Evolutionary conservation across 768 basidiomycete genomes (phyloP).

Genomic region (Suillus cothurnatus): DNA sequence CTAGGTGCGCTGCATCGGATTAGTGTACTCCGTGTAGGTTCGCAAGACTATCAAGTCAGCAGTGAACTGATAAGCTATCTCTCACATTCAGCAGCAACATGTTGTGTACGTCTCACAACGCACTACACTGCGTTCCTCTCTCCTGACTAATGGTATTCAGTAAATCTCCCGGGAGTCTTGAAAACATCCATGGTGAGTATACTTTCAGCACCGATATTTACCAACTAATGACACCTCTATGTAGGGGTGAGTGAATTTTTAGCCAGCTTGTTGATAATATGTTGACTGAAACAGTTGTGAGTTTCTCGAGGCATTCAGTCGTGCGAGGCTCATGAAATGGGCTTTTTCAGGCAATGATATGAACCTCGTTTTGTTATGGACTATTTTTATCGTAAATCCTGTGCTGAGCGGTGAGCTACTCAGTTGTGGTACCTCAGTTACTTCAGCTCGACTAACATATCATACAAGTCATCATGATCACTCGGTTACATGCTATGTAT

Average conservation of each 20-base stretch:
- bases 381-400: neutral
- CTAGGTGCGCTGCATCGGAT: neutral
- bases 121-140: neutral
- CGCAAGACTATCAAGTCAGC: neutral
- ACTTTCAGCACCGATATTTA: neutral
- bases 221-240: neutral
- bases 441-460: neutral
- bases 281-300: neutral
- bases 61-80: neutral
- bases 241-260: neutral
- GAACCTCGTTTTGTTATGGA: neutral
- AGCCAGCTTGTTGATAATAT: neutral
- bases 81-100: neutral
- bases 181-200: neutral
- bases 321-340: neutral
- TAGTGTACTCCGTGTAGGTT: neutral
- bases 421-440: neutral
- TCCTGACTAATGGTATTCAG: neutral
- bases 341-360: neutral
- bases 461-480: neutral
- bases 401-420: neutral
- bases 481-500: slow-evolving; percentile 2
- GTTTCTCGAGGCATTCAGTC: neutral
- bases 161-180: neutral
- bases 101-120: neutral